Conservation (phyloP, 1,284 basidiomycete genomes). For the Pascua guehoae region DNA sequence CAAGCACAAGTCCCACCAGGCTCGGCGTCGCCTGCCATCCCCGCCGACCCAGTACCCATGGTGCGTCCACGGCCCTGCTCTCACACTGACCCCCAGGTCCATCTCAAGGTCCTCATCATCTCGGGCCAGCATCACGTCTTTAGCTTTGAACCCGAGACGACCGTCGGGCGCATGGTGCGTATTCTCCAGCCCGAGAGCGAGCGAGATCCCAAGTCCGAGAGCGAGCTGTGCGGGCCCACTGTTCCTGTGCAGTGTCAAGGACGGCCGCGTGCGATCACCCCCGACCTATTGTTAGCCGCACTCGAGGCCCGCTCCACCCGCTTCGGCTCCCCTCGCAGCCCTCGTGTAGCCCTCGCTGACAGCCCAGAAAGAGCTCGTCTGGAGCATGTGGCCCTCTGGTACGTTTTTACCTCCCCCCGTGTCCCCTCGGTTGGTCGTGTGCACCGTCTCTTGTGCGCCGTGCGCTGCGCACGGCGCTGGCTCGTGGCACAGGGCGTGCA, state of each 20-base stretch:
- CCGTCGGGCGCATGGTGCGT: slow-evolving; percentile 58
- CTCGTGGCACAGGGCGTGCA: too few relatives aligned
- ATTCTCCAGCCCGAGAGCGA: too few relatives aligned
- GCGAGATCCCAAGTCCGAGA: too few relatives aligned
- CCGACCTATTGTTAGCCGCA: too few relatives aligned
- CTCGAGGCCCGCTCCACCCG: too few relatives aligned
- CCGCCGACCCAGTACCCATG: background rate
- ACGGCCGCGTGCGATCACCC: too few relatives aligned
- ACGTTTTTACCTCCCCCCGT: slow-evolving; percentile 32
- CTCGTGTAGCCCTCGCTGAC: background rate
- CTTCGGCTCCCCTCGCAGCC: too few relatives aligned
- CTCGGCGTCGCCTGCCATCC: too few relatives aligned
- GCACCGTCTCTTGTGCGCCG: too few relatives aligned
- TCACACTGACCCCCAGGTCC: slow-evolving; percentile 54
- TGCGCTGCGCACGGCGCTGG: too few relatives aligned
- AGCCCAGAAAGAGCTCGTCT: slow-evolving; percentile 66
- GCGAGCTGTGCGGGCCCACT: too few relatives aligned
- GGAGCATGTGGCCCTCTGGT: slow-evolving; percentile 79
- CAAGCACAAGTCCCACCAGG: background rate
- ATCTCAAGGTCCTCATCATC: slow-evolving; percentile 70
- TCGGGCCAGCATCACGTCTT: slow-evolving; percentile 68
- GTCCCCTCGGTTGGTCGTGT: background rate
- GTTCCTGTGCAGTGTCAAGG: too few relatives aligned
- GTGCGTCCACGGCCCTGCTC: background rate
- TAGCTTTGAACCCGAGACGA: slow-evolving; percentile 72